phyloP scores from a whole-genome alignment of 2,329 filamentous ascomycete genomes.

The Zopfia rhizophila region DNA sequence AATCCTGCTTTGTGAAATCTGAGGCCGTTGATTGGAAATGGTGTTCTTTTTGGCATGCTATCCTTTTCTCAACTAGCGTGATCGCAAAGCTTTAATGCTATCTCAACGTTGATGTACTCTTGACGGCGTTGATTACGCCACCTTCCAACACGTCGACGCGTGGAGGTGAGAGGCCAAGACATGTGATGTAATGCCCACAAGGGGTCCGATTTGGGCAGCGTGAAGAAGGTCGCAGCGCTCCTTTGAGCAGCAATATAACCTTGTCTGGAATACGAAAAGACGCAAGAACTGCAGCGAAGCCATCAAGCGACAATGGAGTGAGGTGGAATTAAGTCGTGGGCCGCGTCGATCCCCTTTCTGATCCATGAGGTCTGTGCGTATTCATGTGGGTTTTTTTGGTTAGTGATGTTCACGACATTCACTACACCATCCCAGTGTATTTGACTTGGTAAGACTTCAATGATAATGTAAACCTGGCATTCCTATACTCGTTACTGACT shows the following conservation, averaged over 20 bases:
- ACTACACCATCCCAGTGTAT: constrained; percentile 22
- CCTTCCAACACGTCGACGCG: constrained; percentile 4
- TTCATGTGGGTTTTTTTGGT: constrained; percentile 22
- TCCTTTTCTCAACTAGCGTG: no score
- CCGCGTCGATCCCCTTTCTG: constrained; percentile 22
- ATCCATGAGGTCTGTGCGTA: constrained; percentile 21
- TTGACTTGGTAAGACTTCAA: no score
- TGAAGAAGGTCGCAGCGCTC: no score
- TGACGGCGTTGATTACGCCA: constrained; percentile 1
- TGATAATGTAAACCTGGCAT: no score
- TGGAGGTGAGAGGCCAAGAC: constrained; percentile 16
- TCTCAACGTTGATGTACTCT: no score
- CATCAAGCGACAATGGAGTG: constrained; percentile 6
- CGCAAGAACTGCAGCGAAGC: not conserved
- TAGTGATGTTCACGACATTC: constrained; percentile 34
- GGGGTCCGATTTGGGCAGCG: not conserved
- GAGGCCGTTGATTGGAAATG: no score
- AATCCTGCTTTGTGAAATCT: not conserved
- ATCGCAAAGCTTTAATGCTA: no score
- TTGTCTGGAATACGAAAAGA: not conserved
- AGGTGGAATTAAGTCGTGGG: constrained; percentile 29
- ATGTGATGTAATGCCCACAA: constrained; percentile 3
- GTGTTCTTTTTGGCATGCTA: no score
- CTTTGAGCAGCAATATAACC: no score
- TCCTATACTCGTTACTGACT: no score